phyloP scores from a whole-genome alignment of 495 filamentous ascomycete species.

The Penicillium goetzii region DNA sequence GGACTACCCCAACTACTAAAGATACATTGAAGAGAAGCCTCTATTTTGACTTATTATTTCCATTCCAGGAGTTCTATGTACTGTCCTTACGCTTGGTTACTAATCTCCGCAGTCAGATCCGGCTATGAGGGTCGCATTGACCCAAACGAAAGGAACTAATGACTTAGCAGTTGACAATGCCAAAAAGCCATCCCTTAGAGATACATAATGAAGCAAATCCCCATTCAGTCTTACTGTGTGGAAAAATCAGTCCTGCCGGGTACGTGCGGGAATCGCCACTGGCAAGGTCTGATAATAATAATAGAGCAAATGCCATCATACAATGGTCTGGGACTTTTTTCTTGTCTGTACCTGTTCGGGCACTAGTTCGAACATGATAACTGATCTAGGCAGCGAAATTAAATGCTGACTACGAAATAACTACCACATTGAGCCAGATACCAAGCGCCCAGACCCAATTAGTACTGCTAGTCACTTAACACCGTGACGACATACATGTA shows the following conservation, averaged over 20 bases:
- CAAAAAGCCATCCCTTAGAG: neutral
- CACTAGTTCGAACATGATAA: constrained; percentile 1
- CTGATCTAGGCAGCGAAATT: constrained; percentile 14
- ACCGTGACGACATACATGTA: neutral
- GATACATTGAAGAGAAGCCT: neutral
- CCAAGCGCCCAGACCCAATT: neutral
- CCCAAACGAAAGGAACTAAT: neutral
- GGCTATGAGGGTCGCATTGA: neutral
- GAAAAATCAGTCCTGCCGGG: constrained; percentile 24
- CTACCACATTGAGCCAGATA: neutral
- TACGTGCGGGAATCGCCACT: constrained; percentile 22
- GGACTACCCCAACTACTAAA: neutral
- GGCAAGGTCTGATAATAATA: constrained; percentile 22
- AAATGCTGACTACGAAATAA: neutral
- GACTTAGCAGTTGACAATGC: neutral
- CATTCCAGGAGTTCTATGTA: neutral
- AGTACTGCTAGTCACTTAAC: neutral
- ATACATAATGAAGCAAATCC: neutral
- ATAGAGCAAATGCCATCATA: constrained; percentile 13
- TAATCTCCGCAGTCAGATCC: neutral
- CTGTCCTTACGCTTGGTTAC: neutral
- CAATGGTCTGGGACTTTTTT: neutral
- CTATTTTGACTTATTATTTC: neutral
- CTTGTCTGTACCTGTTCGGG: neutral
- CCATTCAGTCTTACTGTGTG: constrained; percentile 11